Conservation (phyloP, 805 yeast species). For the Candida succiphila region DNA sequence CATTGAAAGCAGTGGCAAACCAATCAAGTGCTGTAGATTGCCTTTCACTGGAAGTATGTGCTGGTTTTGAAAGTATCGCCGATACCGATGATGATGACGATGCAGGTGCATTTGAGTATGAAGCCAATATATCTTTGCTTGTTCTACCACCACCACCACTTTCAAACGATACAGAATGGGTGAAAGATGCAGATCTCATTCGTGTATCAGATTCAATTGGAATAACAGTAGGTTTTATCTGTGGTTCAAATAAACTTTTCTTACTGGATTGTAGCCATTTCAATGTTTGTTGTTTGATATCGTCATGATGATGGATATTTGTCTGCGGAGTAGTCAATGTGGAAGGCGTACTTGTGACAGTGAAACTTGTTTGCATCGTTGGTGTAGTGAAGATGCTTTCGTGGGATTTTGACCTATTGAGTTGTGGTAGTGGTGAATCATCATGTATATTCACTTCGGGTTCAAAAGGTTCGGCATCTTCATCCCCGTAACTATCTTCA, state of each 20-base stretch:
- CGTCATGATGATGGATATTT: constrained; percentile 1
- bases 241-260: background rate
- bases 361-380: background rate
- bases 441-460: constrained; percentile 1
- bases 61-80: too few relatives aligned
- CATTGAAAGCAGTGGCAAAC: too few relatives aligned
- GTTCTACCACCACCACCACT: background rate
- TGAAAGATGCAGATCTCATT: background rate
- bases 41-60: too few relatives aligned
- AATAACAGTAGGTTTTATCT: background rate
- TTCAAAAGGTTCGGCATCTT: constrained; percentile 13
- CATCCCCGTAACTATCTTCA: constrained; percentile 15
- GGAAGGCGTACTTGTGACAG: background rate
- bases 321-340: background rate
- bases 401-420: constrained; percentile 15
- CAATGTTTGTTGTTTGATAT: constrained; percentile 19
- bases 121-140: background rate
- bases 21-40: too few relatives aligned
- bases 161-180: background rate
- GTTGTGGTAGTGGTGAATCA: constrained; percentile 1
- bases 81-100: background rate
- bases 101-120: background rate
- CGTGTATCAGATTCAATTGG: background rate
- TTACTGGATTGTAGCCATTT: constrained; percentile 12
- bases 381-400: constrained; percentile 17